Evolutionary conservation across 805 yeast genomes (phyloP).

Genomic region (Pichia sporocuriosa): DNA sequence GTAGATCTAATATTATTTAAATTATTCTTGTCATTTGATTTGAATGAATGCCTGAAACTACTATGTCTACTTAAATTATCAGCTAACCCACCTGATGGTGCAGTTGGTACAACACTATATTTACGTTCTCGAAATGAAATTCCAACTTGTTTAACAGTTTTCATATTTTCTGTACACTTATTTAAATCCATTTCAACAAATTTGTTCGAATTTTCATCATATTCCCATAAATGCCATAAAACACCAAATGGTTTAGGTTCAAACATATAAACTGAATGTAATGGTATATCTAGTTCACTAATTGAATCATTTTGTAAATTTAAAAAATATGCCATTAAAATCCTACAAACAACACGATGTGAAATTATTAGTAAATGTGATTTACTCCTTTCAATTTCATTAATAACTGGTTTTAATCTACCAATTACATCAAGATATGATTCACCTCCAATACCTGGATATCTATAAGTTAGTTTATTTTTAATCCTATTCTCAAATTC

Average conservation of each 20-base stretch:
- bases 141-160: conserved; percentile 63
- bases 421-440: conserved; percentile 90
- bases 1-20: background rate
- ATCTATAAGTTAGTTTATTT: conserved; percentile 78
- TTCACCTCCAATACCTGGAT: conserved; percentile 98
- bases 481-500: conserved; percentile 72
- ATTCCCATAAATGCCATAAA: conserved; percentile 85
- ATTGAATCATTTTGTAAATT: conserved; percentile 73
- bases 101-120: conserved; percentile 71
- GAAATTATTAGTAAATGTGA: conserved; percentile 79
- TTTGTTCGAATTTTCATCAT: conserved; percentile 71
- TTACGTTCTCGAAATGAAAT: conserved; percentile 63
- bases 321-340: conserved; percentile 80
- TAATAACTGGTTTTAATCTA: conserved; percentile 80
- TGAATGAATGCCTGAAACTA: conserved; percentile 4
- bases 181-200: conserved; percentile 55
- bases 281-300: conserved; percentile 86
- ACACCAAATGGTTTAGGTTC: conserved; percentile 96
- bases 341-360: conserved; percentile 87
- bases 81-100: conserved; percentile 34
- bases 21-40: conserved; percentile 1
- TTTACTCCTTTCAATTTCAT: conserved; percentile 86
- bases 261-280: conserved; percentile 82
- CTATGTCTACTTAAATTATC: conserved; percentile 4
- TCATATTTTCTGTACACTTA: conserved; percentile 38